phyloP scores from a whole-genome alignment of 257 asterid genomes.

The Rauvolfia tetraphylla region DNA sequence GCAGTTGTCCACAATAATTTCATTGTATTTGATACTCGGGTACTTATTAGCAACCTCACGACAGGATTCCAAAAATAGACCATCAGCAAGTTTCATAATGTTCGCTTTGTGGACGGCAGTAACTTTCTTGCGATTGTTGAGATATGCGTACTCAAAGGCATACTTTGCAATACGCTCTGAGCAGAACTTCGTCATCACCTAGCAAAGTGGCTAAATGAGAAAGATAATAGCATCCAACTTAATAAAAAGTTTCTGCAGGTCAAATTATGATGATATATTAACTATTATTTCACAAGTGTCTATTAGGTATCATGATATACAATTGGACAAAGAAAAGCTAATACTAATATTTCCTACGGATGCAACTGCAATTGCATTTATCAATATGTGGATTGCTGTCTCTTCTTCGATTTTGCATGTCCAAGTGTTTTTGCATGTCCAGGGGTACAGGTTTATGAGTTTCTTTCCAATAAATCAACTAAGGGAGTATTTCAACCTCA shows the following conservation, averaged over 20 bases:
- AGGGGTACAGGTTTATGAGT: neutral
- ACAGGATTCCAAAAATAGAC: conserved; percentile 88
- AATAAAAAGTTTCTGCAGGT: neutral
- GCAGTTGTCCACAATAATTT: conserved; percentile 96
- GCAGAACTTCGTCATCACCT: conserved; percentile 98
- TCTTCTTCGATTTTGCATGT: no score
- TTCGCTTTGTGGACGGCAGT: conserved; percentile 98
- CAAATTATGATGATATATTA: neutral
- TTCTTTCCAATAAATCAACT: neutral
- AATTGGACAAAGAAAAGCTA: neutral
- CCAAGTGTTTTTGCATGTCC: neutral
- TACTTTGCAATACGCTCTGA: conserved; percentile 93
- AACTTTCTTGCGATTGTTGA: conserved; percentile 90
- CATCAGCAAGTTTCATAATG: conserved; percentile 99
- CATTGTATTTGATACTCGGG: conserved; percentile 80
- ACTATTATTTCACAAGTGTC: neutral
- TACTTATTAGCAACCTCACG: conserved; percentile 94
- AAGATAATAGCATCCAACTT: conserved; percentile 3
- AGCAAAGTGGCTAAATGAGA: conserved; percentile 36
- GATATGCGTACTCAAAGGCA: conserved; percentile 97
- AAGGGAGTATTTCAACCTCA: neutral
- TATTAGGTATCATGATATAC: neutral
- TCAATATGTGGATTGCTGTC: neutral
- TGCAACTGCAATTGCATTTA: neutral
- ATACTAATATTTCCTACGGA: neutral